phyloP scores from a whole-genome alignment of 768 basidiomycete genomes.

The Tephrocybe sp. region DNA sequence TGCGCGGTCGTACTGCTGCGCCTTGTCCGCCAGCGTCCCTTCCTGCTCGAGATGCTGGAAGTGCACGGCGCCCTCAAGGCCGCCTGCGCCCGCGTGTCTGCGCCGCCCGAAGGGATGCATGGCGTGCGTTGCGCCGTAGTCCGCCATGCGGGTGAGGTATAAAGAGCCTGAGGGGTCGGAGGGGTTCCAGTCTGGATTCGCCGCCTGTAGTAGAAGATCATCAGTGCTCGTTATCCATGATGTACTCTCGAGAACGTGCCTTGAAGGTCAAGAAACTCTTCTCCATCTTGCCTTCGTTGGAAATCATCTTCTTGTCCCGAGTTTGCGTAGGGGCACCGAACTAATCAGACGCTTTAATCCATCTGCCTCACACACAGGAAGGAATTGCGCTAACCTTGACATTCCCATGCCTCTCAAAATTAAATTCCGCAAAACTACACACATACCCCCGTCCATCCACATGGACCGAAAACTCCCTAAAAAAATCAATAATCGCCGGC shows the following conservation, averaged over 20 bases:
- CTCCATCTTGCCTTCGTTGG: conserved; percentile 98
- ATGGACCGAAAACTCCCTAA: conserved; percentile 96
- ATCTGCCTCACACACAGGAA: neutral
- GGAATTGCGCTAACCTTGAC: conserved; percentile 58
- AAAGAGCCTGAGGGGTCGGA: conserved; percentile 88
- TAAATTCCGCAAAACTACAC: conserved; percentile 98
- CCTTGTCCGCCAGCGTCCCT: conserved; percentile 45
- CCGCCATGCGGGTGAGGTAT: conserved; percentile 83
- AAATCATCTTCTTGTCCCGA: conserved; percentile 73
- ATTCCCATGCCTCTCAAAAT: conserved; percentile 94
- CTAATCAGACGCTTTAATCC: conserved; percentile 33
- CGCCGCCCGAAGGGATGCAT: conserved; percentile 31
- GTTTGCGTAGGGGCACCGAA: conserved; percentile 81
- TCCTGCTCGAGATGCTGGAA: conserved; percentile 33
- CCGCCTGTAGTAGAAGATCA: conserved; percentile 50
- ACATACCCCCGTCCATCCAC: conserved; percentile 96
- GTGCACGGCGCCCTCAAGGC: conserved; percentile 28
- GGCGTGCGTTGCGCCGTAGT: conserved; percentile 55
- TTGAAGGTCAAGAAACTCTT: conserved; percentile 97
- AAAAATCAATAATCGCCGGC: conserved; percentile 93
- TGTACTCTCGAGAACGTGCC: conserved; percentile 32
- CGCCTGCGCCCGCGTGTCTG: conserved; percentile 23
- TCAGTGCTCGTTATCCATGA: neutral
- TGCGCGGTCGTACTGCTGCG: conserved; percentile 77
- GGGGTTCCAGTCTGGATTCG: conserved; percentile 95